Conservation (phyloP, 768 basidiomycete genomes). For the Mycena crocata region DNA sequence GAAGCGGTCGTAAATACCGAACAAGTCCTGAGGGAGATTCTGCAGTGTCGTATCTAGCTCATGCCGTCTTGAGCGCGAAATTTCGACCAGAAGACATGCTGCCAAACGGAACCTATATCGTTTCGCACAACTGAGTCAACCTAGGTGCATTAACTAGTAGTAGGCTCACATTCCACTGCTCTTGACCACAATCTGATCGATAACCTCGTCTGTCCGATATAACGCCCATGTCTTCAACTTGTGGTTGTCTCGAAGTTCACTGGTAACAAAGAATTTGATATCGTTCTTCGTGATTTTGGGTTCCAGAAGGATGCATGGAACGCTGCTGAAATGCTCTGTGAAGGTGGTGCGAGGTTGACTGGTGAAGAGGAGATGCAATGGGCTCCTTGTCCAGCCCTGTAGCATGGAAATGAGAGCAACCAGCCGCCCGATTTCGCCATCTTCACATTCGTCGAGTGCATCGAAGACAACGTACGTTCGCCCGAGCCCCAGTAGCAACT, state of each 20-base stretch:
- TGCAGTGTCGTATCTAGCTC: no score
- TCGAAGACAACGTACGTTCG: slow-evolving; percentile 15
- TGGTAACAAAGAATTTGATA: background rate
- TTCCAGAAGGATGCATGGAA: background rate
- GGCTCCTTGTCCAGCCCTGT: background rate
- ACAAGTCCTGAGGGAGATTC: no score
- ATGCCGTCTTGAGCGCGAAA: no score
- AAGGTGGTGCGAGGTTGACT: background rate
- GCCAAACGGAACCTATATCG: no score
- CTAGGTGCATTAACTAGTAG: no score
- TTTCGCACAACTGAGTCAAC: no score
- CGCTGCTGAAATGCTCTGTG: background rate
- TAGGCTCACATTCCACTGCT: slow-evolving; percentile 10
- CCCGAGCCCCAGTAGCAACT: slow-evolving; percentile 7
- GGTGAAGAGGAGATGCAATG: slow-evolving; percentile 10
- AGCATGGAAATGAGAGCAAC: background rate
- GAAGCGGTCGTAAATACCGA: no score
- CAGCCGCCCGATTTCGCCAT: background rate
- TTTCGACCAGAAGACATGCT: no score
- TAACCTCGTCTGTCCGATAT: background rate
- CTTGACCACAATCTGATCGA: background rate
- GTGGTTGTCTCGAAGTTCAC: background rate
- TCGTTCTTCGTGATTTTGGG: background rate
- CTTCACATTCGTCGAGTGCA: slow-evolving; percentile 10
- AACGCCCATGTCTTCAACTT: background rate